Base-by-base conservation (phyloP, 2,329 filamentous ascomycete genomes). In the Berkeleyomyces basicola region DNA sequence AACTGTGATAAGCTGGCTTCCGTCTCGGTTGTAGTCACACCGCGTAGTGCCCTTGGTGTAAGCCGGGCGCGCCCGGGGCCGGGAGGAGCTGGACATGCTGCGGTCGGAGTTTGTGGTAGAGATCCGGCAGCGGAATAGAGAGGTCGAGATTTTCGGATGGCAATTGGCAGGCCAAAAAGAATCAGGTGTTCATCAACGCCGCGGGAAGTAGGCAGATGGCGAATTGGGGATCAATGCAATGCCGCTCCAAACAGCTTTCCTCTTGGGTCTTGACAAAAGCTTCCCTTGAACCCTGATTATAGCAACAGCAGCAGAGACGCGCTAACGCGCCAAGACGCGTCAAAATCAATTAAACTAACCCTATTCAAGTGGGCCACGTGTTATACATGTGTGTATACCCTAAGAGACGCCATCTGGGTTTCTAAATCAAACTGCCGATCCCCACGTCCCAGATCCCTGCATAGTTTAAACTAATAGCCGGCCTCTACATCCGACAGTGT, bases 11-110 rank as follows among this genome's bases (percentile, higher is more conserved):
- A 99, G 80, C 69, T 87, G 88, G 68, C 81, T 82, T 66, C 95
- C 93, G 72, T 95, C 85, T 5, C 90, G 88, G 0, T 91, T 96
- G 74, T 97, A 97, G 66, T 87, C 82, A 67, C 95, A 84, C 68
- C 85, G 90, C 2, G 95, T 97, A 63, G 84, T 83, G 66, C 95
- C 95, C 61, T 88, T 85, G 2, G 90, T 91, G 74, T 99, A 83
- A 6, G 82, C 83, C n/a, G 85, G 85, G 65, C 86, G 78, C 63
- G 82, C 81, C 69, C 84, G 78, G 58, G 84, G 77, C 67, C 81
- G 79, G 33, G 72, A 72, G 58, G 72, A 71, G 66, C 73, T 71
- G 62, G 74, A 71, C 2, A 73, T 75, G 62, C 74, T 66, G 11
- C 63, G 64, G 36, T 67, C 67, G 64, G 67, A 43, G 58, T 59